Base-by-base conservation (phyloP, 148 eudicot genomes). In the Heliosperma pusillum region DNA sequence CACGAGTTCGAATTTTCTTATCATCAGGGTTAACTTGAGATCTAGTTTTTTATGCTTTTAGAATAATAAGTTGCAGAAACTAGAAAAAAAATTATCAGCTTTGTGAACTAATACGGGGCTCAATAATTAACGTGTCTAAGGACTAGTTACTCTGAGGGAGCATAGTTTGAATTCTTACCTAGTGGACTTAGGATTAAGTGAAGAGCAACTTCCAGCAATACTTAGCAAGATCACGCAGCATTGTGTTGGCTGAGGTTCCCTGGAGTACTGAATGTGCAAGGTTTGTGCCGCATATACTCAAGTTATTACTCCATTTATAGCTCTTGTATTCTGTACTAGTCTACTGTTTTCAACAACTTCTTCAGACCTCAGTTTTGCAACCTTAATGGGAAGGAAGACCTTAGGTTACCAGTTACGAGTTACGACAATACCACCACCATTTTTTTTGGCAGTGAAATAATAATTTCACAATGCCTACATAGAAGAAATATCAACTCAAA, bases 161-260 rank as follows among this genome's bases (percentile, higher is more conserved):
- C 65, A 10, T 75, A n/a, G 67, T 53, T 12, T 24, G 45, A 60
- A 70, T 70, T 69, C 33, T 79, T 50, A 26, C 68, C 70, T 70
- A 80, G 69, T 63, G 59, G 50, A 69, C 55, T 52, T 68, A 29
- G 42, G 30, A 62, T 62, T 69, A 27, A 57, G 72, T 9, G 66
- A 74, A 79, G 75, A 79, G 71, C 78, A 79, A 79, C 74, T 74
- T 79, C 81, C 74, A 17, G 69, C 30, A 50, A 45, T 60, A 7
- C 26, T 71, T 47, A 67, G 73, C 67, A 74, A 69, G 70, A 36
- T 60, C 70, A 9, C 52, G 78, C 65, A 73, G 67, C 64, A 30
- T 66, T 45, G 47, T 30, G 67, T 74, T 21, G 76, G 47, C 75
- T 61, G 76, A 45, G 74, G 26, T 59, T 33, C 44, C 47, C 50